Conservation (phyloP, 73 alveolate species). For the Tetrahymena thermophila region DNA sequence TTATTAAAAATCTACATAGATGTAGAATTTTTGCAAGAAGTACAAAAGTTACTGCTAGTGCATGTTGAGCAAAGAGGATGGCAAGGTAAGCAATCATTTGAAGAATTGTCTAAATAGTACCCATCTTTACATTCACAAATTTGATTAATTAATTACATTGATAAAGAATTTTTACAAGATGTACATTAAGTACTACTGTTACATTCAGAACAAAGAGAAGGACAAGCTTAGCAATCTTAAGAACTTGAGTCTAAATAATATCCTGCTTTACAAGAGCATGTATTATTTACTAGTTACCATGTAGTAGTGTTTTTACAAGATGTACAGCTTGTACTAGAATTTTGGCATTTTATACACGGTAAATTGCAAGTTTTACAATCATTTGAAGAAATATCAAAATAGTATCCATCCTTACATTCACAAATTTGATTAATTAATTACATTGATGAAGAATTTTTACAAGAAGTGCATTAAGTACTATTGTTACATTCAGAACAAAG, state of each 20-base stretch:
- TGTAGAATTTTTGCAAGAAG: not conserved
- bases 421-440: too few species aligned
- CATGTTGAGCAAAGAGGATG: not conserved
- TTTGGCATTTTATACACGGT: too few species aligned
- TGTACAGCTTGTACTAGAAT: too few species aligned
- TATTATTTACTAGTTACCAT: not conserved
- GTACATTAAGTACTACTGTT: not conserved
- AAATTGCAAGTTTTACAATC: too few species aligned
- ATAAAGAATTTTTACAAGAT: not conserved
- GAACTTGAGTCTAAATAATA: not conserved
- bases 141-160: not conserved
- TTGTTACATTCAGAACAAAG: not conserved
- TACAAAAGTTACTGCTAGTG: not conserved
- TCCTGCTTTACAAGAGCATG: not conserved
- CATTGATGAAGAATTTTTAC: not conserved
- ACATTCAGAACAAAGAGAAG: not conserved
- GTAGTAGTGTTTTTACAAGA: not conserved
- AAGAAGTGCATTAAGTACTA: not conserved
- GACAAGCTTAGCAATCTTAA: not conserved
- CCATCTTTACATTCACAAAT: not conserved
- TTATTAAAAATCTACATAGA: too few species aligned
- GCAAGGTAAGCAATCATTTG: too few species aligned
- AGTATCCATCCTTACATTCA: too few species aligned
- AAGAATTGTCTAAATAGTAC: too few species aligned
- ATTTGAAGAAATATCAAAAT: too few species aligned